A percentile compares a stretch with the other conserved stretches of the same genome.
phyloP scores from a whole-genome alignment of 169 alveolate genomes.

The Plasmodium knowlesi region DNA sequence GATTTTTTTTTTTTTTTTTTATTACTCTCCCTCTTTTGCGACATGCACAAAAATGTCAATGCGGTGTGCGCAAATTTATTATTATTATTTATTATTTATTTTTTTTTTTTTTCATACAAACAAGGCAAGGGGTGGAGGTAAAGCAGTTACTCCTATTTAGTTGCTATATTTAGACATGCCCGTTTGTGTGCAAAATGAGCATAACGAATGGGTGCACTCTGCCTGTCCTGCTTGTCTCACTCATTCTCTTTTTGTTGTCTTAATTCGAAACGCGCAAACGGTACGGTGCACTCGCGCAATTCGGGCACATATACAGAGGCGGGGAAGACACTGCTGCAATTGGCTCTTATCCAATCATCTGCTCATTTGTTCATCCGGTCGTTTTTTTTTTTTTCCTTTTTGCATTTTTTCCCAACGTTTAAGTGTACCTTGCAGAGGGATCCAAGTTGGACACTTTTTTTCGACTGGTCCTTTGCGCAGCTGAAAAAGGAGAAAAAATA shows the following conservation, averaged over 20 bases:
- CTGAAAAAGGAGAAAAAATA: background rate
- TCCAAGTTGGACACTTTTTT: background rate
- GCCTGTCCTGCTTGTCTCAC: background rate
- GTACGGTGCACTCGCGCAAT: background rate
- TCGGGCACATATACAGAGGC: background rate
- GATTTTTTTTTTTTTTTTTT: background rate
- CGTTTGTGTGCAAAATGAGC: background rate
- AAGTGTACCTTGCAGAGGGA: background rate
- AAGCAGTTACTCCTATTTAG: background rate
- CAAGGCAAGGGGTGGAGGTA: background rate
- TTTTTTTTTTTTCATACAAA: background rate
- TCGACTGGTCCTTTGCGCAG: background rate
- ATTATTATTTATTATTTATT: background rate
- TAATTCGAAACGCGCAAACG: background rate
- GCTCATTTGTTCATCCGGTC: background rate
- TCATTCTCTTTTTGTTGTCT: background rate
- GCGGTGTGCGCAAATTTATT: background rate
- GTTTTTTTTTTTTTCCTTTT: background rate
- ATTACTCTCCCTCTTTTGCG: background rate
- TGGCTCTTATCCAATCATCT: background rate
- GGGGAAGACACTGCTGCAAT: background rate
- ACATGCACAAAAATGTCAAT: background rate
- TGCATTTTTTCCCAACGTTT: background rate
- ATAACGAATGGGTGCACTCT: too few relatives aligned
- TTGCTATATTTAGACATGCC: background rate